phyloP scores from a whole-genome alignment of 495 filamentous ascomycete species.

The Podospora sp. region DNA sequence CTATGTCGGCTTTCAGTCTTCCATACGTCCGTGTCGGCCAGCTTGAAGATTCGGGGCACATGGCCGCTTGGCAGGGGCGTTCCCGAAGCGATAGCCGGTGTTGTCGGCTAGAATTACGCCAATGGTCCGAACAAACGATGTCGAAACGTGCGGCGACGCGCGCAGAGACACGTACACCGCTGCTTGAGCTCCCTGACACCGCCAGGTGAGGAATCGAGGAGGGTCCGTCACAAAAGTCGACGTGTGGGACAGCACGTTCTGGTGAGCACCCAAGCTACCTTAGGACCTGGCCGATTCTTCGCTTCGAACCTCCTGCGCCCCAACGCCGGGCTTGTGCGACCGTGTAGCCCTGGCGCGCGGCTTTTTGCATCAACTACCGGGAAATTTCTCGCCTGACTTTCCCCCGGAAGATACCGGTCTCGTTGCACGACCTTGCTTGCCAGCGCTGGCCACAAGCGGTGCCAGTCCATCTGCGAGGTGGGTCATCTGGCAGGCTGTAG shows the following conservation, averaged over 20 bases:
- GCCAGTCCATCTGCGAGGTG: background rate
- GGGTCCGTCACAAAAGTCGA: slow-evolving; percentile 19
- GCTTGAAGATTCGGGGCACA: background rate
- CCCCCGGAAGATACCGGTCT: background rate
- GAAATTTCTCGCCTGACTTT: slow-evolving; percentile 31
- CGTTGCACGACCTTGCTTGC: slow-evolving; percentile 1
- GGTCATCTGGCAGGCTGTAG: background rate
- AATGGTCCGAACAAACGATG: background rate
- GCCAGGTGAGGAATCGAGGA: background rate
- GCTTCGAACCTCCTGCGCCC: background rate
- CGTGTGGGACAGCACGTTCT: slow-evolving; percentile 28
- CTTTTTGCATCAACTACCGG: slow-evolving; percentile 40
- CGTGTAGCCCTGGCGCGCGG: slow-evolving; percentile 26
- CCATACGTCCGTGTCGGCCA: no score
- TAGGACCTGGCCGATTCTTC: slow-evolving; percentile 18
- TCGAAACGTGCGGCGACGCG: background rate
- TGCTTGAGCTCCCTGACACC: background rate
- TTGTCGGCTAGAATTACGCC: background rate
- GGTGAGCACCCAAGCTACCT: slow-evolving; percentile 31
- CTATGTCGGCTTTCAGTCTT: background rate
- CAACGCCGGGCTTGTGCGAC: slow-evolving; percentile 28
- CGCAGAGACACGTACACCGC: background rate
- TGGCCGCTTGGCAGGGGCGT: background rate
- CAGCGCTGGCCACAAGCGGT: background rate
- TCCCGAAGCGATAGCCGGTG: background rate